Base-by-base conservation (phyloP, 768 basidiomycete genomes). In the Xerocomellus chrysenteron region DNA sequence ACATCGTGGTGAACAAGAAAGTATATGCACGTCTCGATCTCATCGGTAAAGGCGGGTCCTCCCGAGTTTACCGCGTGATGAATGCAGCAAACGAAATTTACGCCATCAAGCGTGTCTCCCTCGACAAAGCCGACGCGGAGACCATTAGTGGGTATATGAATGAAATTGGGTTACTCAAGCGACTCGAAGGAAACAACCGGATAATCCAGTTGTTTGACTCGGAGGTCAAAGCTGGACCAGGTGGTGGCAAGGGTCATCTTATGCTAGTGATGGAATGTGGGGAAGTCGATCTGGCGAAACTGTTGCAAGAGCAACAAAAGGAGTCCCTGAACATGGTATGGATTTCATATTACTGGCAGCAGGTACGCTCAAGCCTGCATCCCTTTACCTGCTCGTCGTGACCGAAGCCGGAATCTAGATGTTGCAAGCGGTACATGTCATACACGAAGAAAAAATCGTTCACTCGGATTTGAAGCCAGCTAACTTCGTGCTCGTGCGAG, bases 401-500 rank as follows among this genome's bases (percentile, higher is more conserved):
- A 63, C 47, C 35, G 47, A 26, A 28, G 21, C 16, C 9, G 47
- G 24, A 8, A 19, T 17, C 30, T 66, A 98, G 95, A 99, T 99
- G 94, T 76, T 99, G 47, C 88, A 97, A 78, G 95, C 95, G 1
- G 96, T 99, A n/a, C 91, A 97, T 56, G 88, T 98, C 53, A 96
- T 98, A 51, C 96, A 99, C 67, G 92, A 96, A 60, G 94, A 97
- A 75, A 96, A 96, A 74, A 97, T 99, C 58, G 96, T 99, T 3
- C 96, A 99, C 73, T 96, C 95, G 19, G 96, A 99, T 73, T 80
- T 98, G 53, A 99, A 99, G 70, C 96, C 96, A 7, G 96, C 97
- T 4, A 99, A 99, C 73, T 99, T 99, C 62, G 95, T 99, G 21
- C 79, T 99, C 32, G 96, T 98, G 54, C 87, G 88, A 56, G 96